Evolutionary conservation across 768 basidiomycete genomes (phyloP).

Genomic region (Russula dissimulans): DNA sequence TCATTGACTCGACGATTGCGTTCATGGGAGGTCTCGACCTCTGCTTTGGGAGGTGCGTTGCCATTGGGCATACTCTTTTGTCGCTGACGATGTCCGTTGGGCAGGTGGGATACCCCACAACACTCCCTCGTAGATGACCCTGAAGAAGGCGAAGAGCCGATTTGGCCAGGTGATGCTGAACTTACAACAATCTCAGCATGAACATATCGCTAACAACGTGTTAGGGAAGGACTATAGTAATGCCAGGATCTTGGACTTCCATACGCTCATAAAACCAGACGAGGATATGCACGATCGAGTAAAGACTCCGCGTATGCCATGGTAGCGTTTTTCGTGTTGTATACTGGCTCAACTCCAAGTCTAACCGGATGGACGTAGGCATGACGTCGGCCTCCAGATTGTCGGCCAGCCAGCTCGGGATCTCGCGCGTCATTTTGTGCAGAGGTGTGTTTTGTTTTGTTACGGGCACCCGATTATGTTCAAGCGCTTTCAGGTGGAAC

Average conservation of each 20-base stretch:
- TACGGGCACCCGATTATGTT: background rate
- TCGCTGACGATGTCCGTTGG: slow-evolving; percentile 3
- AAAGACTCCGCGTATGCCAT: slow-evolving; percentile 92
- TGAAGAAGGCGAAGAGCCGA: slow-evolving; percentile 49
- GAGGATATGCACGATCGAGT: slow-evolving; percentile 93
- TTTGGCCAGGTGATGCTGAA: slow-evolving; percentile 73
- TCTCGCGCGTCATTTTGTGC: slow-evolving; percentile 87
- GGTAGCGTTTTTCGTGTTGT: slow-evolving; percentile 37
- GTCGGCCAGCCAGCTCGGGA: slow-evolving; percentile 96
- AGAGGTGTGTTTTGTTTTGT: slow-evolving; percentile 44
- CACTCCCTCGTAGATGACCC: slow-evolving; percentile 85
- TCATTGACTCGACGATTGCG: slow-evolving; percentile 93
- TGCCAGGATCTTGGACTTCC: slow-evolving; percentile 78
- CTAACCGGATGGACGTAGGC: slow-evolving; percentile 42
- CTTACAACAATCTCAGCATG: background rate
- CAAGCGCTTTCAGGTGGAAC: slow-evolving; percentile 63
- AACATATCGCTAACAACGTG: background rate
- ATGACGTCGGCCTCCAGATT: slow-evolving; percentile 93
- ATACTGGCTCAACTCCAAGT: slow-evolving; percentile 19
- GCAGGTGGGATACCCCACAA: slow-evolving; percentile 92
- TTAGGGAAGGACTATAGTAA: slow-evolving; percentile 94
- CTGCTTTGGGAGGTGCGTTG: slow-evolving; percentile 69
- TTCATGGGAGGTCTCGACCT: slow-evolving; percentile 98
- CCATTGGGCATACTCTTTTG: background rate
- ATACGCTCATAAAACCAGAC: slow-evolving; percentile 76